Evolutionary conservation across 1,284 basidiomycete genomes (phyloP).

Genomic region (Spongispora temasekensis): DNA sequence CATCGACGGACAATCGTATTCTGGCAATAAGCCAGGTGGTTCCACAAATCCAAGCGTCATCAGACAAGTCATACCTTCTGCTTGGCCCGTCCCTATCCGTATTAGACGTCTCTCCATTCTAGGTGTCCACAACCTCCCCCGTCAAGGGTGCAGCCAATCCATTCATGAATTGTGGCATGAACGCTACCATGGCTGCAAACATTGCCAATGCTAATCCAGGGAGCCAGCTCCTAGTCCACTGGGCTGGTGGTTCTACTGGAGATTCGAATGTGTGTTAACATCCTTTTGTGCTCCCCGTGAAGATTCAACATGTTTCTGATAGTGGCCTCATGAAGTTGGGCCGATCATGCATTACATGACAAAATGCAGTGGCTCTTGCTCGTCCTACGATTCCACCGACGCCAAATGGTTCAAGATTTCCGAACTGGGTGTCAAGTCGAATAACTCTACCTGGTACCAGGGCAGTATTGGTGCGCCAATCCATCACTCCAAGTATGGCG

Average conservation of each 20-base stretch:
- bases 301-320: not conserved
- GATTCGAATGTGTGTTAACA: slow-evolving; percentile 25
- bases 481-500: not conserved
- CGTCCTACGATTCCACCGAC: slow-evolving; percentile 36
- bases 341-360: slow-evolving; percentile 44
- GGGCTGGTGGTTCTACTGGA: slow-evolving; percentile 37
- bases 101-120: not conserved
- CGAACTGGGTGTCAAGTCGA: slow-evolving; percentile 30
- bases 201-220: slow-evolving; percentile 44
- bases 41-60: slow-evolving; percentile 33
- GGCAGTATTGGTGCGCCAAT: slow-evolving; percentile 38
- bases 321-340: slow-evolving; percentile 42
- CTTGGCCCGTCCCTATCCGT: not conserved
- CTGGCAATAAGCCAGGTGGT: slow-evolving; percentile 33
- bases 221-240: slow-evolving; percentile 36
- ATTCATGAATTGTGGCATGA: slow-evolving; percentile 44
- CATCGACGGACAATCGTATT: slow-evolving; percentile 37
- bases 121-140: slow-evolving; percentile 39
- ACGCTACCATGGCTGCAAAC: slow-evolving; percentile 39
- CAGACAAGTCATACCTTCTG: slow-evolving; percentile 29
- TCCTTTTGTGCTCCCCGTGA: no score
- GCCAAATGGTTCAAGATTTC: slow-evolving; percentile 45
- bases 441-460: slow-evolving; percentile 43
- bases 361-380: slow-evolving; percentile 36
- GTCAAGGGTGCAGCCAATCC: slow-evolving; percentile 44